Evolutionary conservation across 2,329 filamentous ascomycete species (phyloP).

Genomic region (Botrytis galanthina): DNA sequence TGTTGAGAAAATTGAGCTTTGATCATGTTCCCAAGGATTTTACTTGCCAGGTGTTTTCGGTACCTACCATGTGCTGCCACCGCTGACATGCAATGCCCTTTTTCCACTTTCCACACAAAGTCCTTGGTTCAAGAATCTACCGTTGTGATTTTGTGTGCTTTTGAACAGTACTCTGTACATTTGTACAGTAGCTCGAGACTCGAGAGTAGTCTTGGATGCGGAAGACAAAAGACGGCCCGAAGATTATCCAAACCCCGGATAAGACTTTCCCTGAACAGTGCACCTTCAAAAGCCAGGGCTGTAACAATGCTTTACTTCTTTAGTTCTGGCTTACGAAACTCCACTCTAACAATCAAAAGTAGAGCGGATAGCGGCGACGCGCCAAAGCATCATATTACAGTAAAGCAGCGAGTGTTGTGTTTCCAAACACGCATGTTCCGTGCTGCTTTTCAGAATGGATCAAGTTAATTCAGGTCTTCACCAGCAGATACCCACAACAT

Average conservation of each 20-base stretch:
- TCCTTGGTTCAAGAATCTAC: neutral
- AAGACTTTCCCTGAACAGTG: neutral
- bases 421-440: constrained; percentile 29
- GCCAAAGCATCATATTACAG: constrained; percentile 30
- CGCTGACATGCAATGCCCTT: too few species aligned
- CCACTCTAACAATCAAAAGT: constrained; percentile 7
- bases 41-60: too few species aligned
- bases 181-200: neutral
- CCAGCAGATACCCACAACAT: constrained; percentile 35
- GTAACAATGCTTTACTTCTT: constrained; percentile 11
- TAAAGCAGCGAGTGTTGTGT: constrained; percentile 33
- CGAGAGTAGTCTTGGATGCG: neutral
- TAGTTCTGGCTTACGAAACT: constrained; percentile 15
- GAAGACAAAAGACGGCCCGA: neutral
- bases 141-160: neutral
- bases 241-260: neutral
- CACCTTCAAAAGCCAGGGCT: neutral
- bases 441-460: constrained; percentile 34
- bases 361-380: constrained; percentile 13
- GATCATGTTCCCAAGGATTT: too few species aligned
- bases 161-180: too few species aligned
- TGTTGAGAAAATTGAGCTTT: too few species aligned
- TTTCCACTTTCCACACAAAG: too few species aligned
- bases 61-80: too few species aligned
- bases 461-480: constrained; percentile 34